A percentile compares a stretch with the other conserved stretches of the same genome.
These are phyloP conservation scores for Viola pubescens DNA, from an alignment of 441 rosid species.

Conservation along the genomic window DNA sequence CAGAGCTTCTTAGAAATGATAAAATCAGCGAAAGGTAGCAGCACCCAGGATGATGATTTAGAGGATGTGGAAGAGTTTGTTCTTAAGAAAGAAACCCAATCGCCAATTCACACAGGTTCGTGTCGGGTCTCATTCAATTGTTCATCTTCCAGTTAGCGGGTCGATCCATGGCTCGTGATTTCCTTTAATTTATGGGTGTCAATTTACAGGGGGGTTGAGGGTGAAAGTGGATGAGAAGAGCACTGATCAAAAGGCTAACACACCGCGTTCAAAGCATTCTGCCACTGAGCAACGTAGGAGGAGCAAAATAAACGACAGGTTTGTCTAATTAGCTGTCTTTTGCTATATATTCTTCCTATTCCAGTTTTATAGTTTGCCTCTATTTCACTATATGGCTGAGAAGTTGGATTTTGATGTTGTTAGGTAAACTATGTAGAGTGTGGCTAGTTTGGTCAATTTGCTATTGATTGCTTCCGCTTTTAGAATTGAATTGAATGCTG, in stretches of 20 bases:
- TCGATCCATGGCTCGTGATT: not conserved
- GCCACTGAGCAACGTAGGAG: conserved; percentile 95
- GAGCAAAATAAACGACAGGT: conserved; percentile 95
- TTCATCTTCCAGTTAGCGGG: too few species aligned
- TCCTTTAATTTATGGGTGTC: not conserved
- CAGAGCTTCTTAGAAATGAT: conserved; percentile 92
- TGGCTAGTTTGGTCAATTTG: too few species aligned
- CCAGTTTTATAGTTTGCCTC: too few species aligned
- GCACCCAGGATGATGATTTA: conserved; percentile 53
- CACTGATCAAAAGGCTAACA: conserved; percentile 65
- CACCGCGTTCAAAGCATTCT: conserved; percentile 93
- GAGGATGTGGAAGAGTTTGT: conserved; percentile 61
- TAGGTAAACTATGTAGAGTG: too few species aligned
- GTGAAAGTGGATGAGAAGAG: conserved; percentile 59
- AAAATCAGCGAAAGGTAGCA: conserved; percentile 61
- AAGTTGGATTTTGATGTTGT: too few species aligned
- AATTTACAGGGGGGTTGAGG: conserved; percentile 43
- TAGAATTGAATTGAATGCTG: too few species aligned
- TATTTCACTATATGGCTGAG: too few species aligned
- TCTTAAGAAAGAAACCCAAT: conserved; percentile 59
- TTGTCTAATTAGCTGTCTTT: conserved; percentile 14
- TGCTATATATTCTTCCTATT: too few species aligned
- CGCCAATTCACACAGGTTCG: conserved; percentile 52
- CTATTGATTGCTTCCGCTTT: not conserved
- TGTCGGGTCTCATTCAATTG: not conserved